Evolutionary conservation across 129 eudicot species (phyloP).

Genomic region (Smallanthus sonchifolius): DNA sequence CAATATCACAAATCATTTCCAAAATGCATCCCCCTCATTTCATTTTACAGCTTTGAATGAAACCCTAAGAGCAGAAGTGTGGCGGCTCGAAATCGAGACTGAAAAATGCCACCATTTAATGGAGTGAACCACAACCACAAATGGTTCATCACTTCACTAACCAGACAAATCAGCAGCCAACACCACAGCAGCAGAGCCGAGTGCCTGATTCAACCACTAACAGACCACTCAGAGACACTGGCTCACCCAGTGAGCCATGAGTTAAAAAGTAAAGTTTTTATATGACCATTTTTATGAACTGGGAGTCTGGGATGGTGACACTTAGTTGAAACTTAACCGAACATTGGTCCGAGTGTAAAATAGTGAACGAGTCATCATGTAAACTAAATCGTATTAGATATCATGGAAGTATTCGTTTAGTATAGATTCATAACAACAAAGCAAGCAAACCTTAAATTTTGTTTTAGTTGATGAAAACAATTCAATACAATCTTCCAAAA

Average conservation of each 20-base stretch:
- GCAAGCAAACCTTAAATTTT: not conserved
- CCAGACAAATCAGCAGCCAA: not conserved
- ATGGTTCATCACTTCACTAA: not conserved
- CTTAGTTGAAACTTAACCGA: too few relatives aligned
- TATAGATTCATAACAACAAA: not conserved
- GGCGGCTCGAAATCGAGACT: too few relatives aligned
- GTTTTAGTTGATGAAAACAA: not conserved
- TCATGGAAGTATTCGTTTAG: not conserved
- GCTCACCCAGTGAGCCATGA: not conserved
- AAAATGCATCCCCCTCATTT: too few relatives aligned
- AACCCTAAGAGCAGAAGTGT: too few relatives aligned
- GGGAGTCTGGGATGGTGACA: too few relatives aligned
- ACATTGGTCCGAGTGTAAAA: not conserved
- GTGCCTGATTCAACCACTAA: not conserved
- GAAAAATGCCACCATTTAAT: too few relatives aligned
- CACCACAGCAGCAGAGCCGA: not conserved
- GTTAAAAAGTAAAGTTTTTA: not conserved
- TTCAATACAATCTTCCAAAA: slow-evolving; percentile 6
- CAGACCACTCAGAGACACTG: not conserved
- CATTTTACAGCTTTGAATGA: too few relatives aligned
- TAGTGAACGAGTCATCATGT: not conserved
- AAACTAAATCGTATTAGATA: not conserved
- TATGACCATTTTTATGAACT: not conserved
- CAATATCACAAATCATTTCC: too few relatives aligned
- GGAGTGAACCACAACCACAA: not conserved